Evolutionary conservation across 2,329 filamentous ascomycete species (phyloP).

Genomic region (Sarocladium brachiariae): DNA sequence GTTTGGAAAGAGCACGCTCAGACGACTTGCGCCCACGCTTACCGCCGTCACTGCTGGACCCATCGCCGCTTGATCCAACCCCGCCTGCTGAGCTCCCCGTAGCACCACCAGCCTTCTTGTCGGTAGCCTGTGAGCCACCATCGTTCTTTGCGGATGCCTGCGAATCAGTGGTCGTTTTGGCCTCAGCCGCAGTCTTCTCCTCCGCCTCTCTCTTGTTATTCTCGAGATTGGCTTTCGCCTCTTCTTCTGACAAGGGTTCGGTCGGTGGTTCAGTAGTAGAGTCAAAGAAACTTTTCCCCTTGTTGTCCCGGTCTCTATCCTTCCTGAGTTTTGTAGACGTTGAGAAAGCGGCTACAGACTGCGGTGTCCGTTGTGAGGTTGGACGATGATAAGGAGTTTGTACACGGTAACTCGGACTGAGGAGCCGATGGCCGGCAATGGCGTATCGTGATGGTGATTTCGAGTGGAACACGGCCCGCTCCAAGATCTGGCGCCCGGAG

Average conservation of each 20-base stretch:
- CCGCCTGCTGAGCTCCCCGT: conserved; percentile 47
- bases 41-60: conserved; percentile 52
- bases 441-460: conserved; percentile 20
- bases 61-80: conserved; percentile 36
- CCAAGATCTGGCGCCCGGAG: conserved; percentile 31
- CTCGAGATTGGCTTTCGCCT: conserved; percentile 44
- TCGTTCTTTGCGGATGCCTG: conserved; percentile 39
- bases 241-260: conserved; percentile 46
- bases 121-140: conserved; percentile 29
- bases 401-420: conserved; percentile 19
- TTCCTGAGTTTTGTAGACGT: conserved; percentile 27
- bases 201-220: conserved; percentile 36
- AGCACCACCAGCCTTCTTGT: conserved; percentile 41
- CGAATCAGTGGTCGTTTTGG: conserved; percentile 36
- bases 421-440: conserved; percentile 14
- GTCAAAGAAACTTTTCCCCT: conserved; percentile 43
- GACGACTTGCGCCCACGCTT: conserved; percentile 64
- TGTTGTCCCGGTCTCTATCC: conserved; percentile 28
- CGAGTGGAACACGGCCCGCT: conserved; percentile 23
- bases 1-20: conserved; percentile 79
- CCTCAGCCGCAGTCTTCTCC: conserved; percentile 40
- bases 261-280: conserved; percentile 31
- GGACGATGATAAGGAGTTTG: conserved; percentile 23
- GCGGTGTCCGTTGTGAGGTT: conserved; percentile 21
- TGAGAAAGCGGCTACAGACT: conserved; percentile 27